Evolutionary conservation across 169 alveolate species (phyloP), one percentile per base, ranked within the genome.

Genomic region (Plasmodium malariae): DNA sequence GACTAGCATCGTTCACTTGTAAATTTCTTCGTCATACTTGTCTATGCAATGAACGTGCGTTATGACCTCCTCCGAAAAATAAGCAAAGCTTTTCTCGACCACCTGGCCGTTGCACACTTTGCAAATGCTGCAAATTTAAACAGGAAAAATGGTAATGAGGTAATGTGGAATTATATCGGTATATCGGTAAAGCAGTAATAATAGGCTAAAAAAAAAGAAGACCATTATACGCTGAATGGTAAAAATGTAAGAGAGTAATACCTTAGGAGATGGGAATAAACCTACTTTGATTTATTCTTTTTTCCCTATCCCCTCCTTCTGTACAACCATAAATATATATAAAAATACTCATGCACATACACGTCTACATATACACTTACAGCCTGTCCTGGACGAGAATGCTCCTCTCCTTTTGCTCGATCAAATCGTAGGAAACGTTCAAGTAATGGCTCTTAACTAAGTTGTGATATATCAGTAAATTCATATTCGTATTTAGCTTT

Each of bases 391-490:
- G 43, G 40, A 83, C 30, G 26, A 83, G 55, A 24, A 83, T 37
- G 2, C 48, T 69, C n/a, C 49, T 28, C 34, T 83, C 91, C 36
- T 83, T 83, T 5, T 36, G 19, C 36, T 34, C 36, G 12, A 83
- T 83, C 4, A 48, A n/a, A 14, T 83, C 63, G 30, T 67, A 83
- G 0, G 91, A 67, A 26, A 17, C 19, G n/a, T 57, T 67, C 34
- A 83, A 51, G 28, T n/a, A 83, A 32, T 54, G 26, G 2, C 85
- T 54, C 63, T 83, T 83, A 3, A 83, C 11, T 40, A 83, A 14
- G 19, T 51, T 83, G 67, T 83, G 91, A 70, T 63, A 83, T n/a
- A 49, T 28, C 21, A 67, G 85, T n/a, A 83, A 4, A 17, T 67
- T 55, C 70, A 68, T 63, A n/a, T 49, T 40, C 14, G 30, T 69